Evolutionary conservation across 2,329 filamentous ascomycete species (phyloP), one percentile per base, ranked within the genome.

Genomic region (Neophaeococcomyces aloes): DNA sequence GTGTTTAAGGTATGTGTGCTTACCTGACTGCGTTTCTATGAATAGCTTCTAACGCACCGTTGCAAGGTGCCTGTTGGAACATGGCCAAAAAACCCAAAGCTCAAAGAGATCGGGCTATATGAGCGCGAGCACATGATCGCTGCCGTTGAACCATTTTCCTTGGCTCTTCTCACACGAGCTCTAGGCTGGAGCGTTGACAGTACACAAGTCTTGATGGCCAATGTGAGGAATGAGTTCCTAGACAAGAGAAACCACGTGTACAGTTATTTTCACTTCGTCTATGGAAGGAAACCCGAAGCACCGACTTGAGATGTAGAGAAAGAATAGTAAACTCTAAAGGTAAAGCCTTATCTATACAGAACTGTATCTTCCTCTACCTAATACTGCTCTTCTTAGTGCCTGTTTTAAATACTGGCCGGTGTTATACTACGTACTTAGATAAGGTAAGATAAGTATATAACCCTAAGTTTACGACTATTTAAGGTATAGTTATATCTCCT

Each of bases 1-100:
- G 53, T 70, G 4, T 70, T 64, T 52, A 71, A 68, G 57, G 59
- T 62, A 27, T 27, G 23, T 27, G 23, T 10, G 23, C 23, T 27
- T 27, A 27, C 10, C 23, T 27, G n/a, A 33, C 31, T n/a, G 7
- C n/a, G 31, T n/a, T 13, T 14, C 17, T 18, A 33, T 33, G 13
- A 27, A 5, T 27, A 10, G 23, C 23, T 27, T 27, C 23, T 27
- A 10, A 27, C 23, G 10, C 35, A 44, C 18, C 46, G 49, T n/a
- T 49, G 49, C 30, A 44, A 53, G 13, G 50, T 52, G 31, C 59
- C 60, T 0, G 50, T 59, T 29, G 59, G 55, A 8, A 48, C 51
- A 4, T 63, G 61, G 60, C 55, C 59, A 8, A 59, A 57, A 42
- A 52, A 61, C 29, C 42, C 50, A 3, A 48, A 43, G 7, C 42